Evolutionary conservation across 176 grass and related monocot species (phyloP).

Genomic region (Rhynchospora pubera): DNA sequence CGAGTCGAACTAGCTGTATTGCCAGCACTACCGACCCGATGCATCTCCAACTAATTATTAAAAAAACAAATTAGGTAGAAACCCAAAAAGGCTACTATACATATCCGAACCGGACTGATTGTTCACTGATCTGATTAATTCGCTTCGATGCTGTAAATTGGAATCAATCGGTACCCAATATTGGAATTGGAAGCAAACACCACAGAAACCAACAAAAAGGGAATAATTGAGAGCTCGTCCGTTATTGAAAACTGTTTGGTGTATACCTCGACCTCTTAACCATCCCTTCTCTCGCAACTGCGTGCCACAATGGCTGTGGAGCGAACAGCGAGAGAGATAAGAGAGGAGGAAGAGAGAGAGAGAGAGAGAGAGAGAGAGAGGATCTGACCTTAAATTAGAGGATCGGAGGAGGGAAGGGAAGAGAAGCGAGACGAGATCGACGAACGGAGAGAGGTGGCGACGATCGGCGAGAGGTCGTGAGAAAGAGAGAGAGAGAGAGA

Average conservation of each 20-base stretch:
- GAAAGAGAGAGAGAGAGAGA: not conserved
- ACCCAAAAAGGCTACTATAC: not conserved
- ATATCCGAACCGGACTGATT: not conserved
- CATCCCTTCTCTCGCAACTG: not conserved
- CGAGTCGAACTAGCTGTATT: conserved; percentile 62
- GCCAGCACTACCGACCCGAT: conserved; percentile 84
- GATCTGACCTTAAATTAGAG: conserved; percentile 20
- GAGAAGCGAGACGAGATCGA: not conserved
- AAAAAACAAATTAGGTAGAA: not conserved
- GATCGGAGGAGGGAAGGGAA: conserved; percentile 8
- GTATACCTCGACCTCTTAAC: not conserved
- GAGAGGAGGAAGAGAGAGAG: not conserved
- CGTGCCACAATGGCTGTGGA: not conserved
- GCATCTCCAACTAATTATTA: conserved; percentile 57
- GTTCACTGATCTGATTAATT: not conserved
- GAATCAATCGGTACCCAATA: conserved; percentile 2
- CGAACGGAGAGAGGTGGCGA: conserved; percentile 4
- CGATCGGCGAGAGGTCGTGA: conserved; percentile 7
- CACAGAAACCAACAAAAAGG: not conserved
- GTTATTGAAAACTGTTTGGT: not conserved
- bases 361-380: not conserved
- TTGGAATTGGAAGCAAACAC: not conserved
- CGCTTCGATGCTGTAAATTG: not conserved
- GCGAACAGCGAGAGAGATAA: too few relatives aligned
- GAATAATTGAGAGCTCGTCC: not conserved